phyloP scores from a whole-genome alignment of 257 asterid species.

The Solanum ossicruentum region DNA sequence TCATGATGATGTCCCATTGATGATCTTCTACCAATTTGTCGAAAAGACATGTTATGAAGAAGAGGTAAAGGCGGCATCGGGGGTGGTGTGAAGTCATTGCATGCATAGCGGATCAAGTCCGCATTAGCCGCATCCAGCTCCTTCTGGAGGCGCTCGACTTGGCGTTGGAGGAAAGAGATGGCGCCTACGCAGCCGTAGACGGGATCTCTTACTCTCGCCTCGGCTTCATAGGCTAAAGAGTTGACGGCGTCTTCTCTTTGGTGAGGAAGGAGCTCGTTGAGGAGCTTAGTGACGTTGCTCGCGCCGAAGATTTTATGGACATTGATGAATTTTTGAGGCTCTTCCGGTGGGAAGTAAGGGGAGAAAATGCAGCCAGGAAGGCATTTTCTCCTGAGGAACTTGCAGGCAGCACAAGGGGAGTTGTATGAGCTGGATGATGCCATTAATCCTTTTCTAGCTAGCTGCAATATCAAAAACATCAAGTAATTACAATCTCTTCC shows the following conservation, averaged over 20 bases:
- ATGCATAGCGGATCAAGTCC: conserved; percentile 20
- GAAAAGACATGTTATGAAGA: not conserved
- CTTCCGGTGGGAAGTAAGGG: conserved; percentile 38
- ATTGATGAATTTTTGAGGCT: conserved; percentile 34
- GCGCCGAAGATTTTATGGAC: conserved; percentile 44
- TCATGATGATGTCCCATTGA: not conserved
- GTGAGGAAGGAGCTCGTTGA: conserved; percentile 29
- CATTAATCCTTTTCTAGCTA: conserved; percentile 4
- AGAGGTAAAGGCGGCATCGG: not conserved
- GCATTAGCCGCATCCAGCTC: conserved; percentile 29
- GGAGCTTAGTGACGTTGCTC: conserved; percentile 32
- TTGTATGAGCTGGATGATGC: conserved; percentile 38
- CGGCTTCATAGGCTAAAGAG: conserved; percentile 42
- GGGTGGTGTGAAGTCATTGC: conserved; percentile 2
- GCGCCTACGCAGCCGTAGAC: conserved; percentile 44
- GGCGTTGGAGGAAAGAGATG: conserved; percentile 30
- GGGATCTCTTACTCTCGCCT: conserved; percentile 33
- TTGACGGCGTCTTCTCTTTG: conserved; percentile 41
- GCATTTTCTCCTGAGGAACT: conserved; percentile 37
- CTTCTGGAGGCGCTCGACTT: conserved; percentile 26
- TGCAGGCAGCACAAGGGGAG: conserved; percentile 53
- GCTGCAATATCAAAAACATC: not conserved
- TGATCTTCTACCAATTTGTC: not conserved
- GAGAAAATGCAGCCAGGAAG: conserved; percentile 26
- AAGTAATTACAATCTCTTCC: not conserved